A percentile compares a stretch with the other conserved stretches of the same genome.
phyloP scores from a whole-genome alignment of 208 protist genomes.

The Herpetomonas tarakana region DNA sequence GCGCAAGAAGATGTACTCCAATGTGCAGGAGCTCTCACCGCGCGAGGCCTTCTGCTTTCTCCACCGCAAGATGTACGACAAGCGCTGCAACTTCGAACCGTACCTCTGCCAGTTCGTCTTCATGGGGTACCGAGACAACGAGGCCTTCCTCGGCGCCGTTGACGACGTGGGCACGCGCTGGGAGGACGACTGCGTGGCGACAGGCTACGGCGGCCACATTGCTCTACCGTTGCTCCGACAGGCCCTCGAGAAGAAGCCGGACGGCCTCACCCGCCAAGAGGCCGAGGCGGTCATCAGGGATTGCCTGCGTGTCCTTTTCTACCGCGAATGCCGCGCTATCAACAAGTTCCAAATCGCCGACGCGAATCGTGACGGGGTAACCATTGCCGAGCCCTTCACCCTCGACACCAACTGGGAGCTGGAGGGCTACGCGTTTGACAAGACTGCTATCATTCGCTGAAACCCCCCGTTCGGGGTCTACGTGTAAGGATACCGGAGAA shows the following conservation, averaged over 20 bases:
- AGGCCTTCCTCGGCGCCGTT: conserved; percentile 93
- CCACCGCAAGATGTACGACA: conserved; percentile 91
- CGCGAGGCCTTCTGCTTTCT: conserved; percentile 94
- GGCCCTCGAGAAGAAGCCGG: conserved; percentile 65
- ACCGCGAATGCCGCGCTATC: conserved; percentile 95
- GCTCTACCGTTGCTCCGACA: conserved; percentile 94
- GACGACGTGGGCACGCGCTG: conserved; percentile 95
- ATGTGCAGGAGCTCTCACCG: conserved; percentile 74
- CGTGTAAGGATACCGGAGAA: too few relatives aligned
- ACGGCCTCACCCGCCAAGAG: conserved; percentile 82
- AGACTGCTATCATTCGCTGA: conserved; percentile 86
- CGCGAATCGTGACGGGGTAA: conserved; percentile 60
- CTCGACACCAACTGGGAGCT: conserved; percentile 94
- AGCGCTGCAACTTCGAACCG: conserved; percentile 95
- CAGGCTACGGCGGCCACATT: conserved; percentile 96
- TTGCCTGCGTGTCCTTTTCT: conserved; percentile 95
- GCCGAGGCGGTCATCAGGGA: conserved; percentile 88
- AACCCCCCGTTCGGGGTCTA: too few relatives aligned
- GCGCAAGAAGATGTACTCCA: conserved; percentile 66
- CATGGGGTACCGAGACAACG: conserved; percentile 80
- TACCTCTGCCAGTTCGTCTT: conserved; percentile 96
- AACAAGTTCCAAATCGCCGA: conserved; percentile 94
- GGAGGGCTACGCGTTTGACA: conserved; percentile 82
- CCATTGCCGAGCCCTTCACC: conserved; percentile 89
- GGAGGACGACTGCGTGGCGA: conserved; percentile 91